phyloP scores from a whole-genome alignment of 2,329 filamentous ascomycete genomes.

The Cladorrhinum sp. region DNA sequence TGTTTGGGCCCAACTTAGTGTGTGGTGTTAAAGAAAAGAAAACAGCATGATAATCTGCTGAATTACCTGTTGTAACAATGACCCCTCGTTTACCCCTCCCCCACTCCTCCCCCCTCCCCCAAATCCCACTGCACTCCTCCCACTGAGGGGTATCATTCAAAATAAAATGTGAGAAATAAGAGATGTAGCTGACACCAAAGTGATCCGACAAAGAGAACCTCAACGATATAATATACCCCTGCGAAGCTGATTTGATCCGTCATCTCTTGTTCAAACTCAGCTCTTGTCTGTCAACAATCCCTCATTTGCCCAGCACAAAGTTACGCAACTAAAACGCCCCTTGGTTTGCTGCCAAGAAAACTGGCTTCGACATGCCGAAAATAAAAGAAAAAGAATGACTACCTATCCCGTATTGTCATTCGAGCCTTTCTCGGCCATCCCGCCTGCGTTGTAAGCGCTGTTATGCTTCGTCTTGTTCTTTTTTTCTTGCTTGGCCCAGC shows the following conservation, averaged over 20 bases:
- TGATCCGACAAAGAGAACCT: no score
- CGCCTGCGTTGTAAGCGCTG: constrained; percentile 5
- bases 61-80: neutral
- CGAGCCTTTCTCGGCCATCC: neutral
- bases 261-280: no score
- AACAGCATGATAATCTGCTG: neutral
- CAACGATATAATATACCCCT: no score
- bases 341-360: neutral
- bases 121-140: neutral
- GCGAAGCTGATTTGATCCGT: no score
- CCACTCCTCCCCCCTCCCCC: neutral
- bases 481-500: constrained; percentile 80
- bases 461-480: constrained; percentile 46
- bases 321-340: neutral
- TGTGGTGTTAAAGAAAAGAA: neutral
- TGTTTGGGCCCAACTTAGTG: no score
- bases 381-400: neutral
- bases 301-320: neutral
- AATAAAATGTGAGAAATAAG: neutral
- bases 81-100: neutral
- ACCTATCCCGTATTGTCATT: constrained; percentile 5
- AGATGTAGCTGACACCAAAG: neutral
- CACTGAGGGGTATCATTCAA: neutral
- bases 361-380: no score
- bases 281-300: neutral